phyloP scores from a whole-genome alignment of 1,139 yeast genomes.

The Diutina sp. region DNA sequence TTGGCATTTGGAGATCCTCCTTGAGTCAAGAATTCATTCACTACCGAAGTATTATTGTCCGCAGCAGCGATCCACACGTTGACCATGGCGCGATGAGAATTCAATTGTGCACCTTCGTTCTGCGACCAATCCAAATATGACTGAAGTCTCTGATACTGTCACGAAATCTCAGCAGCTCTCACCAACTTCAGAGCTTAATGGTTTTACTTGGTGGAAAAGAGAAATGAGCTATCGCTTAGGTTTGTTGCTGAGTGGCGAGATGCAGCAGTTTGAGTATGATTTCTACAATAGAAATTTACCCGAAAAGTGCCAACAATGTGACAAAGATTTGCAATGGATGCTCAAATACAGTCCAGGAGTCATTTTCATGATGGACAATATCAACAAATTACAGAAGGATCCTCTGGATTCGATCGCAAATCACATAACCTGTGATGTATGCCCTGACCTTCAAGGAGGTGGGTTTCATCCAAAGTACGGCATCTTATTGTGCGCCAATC shows the following conservation, averaged over 20 bases:
- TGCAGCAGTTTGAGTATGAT: slow-evolving; percentile 46
- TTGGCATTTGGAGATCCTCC: slow-evolving; percentile 56
- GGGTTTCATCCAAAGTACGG: slow-evolving; percentile 92
- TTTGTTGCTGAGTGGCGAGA: slow-evolving; percentile 40
- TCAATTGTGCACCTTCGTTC: background rate
- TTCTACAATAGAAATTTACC: slow-evolving; percentile 36
- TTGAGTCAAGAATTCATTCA: slow-evolving; percentile 38
- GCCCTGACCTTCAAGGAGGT: slow-evolving; percentile 82
- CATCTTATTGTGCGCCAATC: slow-evolving; percentile 75
- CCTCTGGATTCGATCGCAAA: slow-evolving; percentile 5
- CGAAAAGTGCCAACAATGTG: slow-evolving; percentile 47
- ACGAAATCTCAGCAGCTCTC: background rate
- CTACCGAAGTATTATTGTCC: slow-evolving; percentile 55
- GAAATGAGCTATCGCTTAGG: slow-evolving; percentile 66
- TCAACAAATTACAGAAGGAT: slow-evolving; percentile 56
- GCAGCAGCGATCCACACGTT: slow-evolving; percentile 96
- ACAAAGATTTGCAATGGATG: slow-evolving; percentile 69
- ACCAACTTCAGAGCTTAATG: slow-evolving; percentile 10
- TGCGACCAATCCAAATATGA: background rate
- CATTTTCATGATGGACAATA: slow-evolving; percentile 76
- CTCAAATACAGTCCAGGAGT: slow-evolving; percentile 75
- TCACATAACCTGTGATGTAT: slow-evolving; percentile 68
- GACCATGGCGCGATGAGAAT: slow-evolving; percentile 17
- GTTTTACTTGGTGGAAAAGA: slow-evolving; percentile 78
- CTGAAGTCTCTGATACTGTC: background rate